Conservation (phyloP, 371 early-diverging fungal genomes). For the Actinomucor elegans region DNA sequence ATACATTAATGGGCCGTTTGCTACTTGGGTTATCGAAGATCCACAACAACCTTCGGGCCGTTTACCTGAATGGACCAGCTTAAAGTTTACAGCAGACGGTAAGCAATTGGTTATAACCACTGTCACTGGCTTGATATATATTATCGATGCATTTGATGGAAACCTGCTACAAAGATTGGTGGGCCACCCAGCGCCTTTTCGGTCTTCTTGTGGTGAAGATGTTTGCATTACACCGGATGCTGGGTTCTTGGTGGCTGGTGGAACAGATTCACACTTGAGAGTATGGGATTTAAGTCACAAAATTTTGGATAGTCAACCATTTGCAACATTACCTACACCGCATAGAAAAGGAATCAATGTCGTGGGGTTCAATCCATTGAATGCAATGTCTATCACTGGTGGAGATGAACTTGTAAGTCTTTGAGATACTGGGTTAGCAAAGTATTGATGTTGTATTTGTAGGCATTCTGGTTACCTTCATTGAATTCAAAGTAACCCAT, state of each 20-base stretch:
- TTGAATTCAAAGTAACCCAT: too few relatives aligned
- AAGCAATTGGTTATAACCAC: conserved; percentile 74
- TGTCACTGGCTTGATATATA: conserved; percentile 56
- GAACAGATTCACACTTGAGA: conserved; percentile 61
- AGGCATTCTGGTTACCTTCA: conserved; percentile 42
- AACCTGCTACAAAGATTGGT: conserved; percentile 47
- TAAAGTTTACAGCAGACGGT: conserved; percentile 79
- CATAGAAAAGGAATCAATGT: conserved; percentile 48
- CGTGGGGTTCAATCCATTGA: conserved; percentile 70
- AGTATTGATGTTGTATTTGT: background rate
- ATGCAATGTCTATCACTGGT: conserved; percentile 69
- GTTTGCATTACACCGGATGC: conserved; percentile 80
- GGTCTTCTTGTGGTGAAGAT: conserved; percentile 49
- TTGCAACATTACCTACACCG: conserved; percentile 30
- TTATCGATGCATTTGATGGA: conserved; percentile 73
- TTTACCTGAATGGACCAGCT: conserved; percentile 54
- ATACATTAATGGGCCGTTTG: conserved; percentile 40
- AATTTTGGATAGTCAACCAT: conserved; percentile 13
- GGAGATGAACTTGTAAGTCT: background rate
- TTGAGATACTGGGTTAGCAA: too few relatives aligned
- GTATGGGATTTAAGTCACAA: conserved; percentile 62
- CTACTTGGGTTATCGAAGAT: conserved; percentile 38
- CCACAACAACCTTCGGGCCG: conserved; percentile 26
- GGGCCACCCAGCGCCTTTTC: conserved; percentile 44
- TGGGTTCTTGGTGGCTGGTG: conserved; percentile 71